Base-by-base conservation (phyloP, 495 filamentous ascomycete species). In the Penicillium maclennaniae region DNA sequence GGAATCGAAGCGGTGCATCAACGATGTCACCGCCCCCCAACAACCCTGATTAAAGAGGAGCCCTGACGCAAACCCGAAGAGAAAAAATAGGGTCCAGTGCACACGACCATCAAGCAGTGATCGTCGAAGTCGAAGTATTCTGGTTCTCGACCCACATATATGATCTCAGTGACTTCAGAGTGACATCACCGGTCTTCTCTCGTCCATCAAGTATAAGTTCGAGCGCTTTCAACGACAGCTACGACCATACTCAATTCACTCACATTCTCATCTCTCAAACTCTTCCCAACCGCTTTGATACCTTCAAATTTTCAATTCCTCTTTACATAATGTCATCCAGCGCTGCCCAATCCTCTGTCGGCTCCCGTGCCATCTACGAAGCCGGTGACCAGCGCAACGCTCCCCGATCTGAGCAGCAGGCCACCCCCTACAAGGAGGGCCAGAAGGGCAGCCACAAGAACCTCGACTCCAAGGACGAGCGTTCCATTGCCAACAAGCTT, bases 401-500 rank as follows among this genome's bases (percentile, higher is more conserved):
- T 26, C 82, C 83, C 53, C 53, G 77, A 54, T 76, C 80, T 12
- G 86, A 56, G 78, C 40, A 66, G 78, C 31, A 67, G 80, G 20
- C 69, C 3, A 68, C 79, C 39, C 71, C 83, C 42, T 92, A 79
- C 72, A 70, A 88, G 43, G 86, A 92, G 70, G 88, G 88, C 25
- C 66, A 80, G 59, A 59, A 72, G 16, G 69, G 85, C 54, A 85
- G 84, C 58, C 88, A 95, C 65, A 70, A 76, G 27, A 76, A 81
- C 34, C 79, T 82, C 49, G 89, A 92, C 59, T 85, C 88, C 16
- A 92, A 95, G 80, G 89, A 92, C 62, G 70, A 89, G 61, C 79
- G 89, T 58, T 81, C 86, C 26, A 91, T 95, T 58, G 85, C 84
- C 56, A 90, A 91, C 76, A 85, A 82, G 62, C 77, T 90, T 25